A percentile compares a stretch with the other conserved stretches of the same genome.
phyloP scores from a whole-genome alignment of 768 basidiomycete species.

The Scleroderma citrinum region DNA sequence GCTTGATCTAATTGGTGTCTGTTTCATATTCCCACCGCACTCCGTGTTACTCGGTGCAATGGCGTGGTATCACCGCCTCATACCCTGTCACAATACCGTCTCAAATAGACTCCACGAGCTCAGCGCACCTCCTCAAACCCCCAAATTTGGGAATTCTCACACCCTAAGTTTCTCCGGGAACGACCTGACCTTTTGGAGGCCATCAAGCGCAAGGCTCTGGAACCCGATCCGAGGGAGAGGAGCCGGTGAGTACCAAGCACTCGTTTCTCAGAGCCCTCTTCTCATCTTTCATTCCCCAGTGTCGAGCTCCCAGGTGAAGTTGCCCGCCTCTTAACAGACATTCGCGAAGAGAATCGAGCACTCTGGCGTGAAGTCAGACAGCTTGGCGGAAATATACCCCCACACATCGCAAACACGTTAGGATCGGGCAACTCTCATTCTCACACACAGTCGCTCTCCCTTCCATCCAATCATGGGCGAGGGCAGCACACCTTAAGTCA shows the following conservation, averaged over 20 bases:
- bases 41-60: background rate
- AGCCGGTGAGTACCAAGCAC: slow-evolving; percentile 16
- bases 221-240: slow-evolving; percentile 59
- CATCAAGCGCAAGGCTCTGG: slow-evolving; percentile 81
- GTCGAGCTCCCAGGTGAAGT: slow-evolving; percentile 82
- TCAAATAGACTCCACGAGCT: slow-evolving; percentile 65
- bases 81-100: background rate
- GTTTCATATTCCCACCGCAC: background rate
- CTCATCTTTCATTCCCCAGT: slow-evolving; percentile 35
- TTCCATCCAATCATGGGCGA: slow-evolving; percentile 1
- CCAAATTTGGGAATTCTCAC: slow-evolving; percentile 87
- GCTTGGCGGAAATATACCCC: slow-evolving; percentile 19
- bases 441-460: slow-evolving; percentile 7
- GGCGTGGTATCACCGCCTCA: background rate
- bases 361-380: slow-evolving; percentile 38
- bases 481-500: slow-evolving; percentile 13
- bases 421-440: slow-evolving; percentile 3
- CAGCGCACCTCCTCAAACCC: slow-evolving; percentile 76
- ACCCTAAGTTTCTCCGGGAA: slow-evolving; percentile 78
- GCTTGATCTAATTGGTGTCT: background rate
- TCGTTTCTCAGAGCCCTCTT: background rate
- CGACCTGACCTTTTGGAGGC: slow-evolving; percentile 77
- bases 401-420: slow-evolving; percentile 7
- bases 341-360: slow-evolving; percentile 67
- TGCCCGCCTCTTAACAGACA: slow-evolving; percentile 42